phyloP scores from a whole-genome alignment of 805 yeast species.

The Jamesozyma rosinii region DNA sequence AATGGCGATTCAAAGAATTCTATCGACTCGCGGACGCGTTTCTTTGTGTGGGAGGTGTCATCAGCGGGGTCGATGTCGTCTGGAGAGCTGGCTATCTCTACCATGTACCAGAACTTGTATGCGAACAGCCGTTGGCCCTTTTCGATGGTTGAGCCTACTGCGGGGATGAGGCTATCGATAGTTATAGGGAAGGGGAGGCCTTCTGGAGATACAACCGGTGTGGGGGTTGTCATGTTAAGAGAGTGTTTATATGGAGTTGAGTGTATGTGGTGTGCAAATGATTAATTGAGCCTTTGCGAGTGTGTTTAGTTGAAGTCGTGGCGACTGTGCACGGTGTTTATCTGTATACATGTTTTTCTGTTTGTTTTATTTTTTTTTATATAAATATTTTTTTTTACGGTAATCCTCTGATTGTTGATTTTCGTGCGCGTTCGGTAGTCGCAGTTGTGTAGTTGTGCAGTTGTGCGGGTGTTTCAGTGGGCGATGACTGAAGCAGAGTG shows the following conservation, averaged over 20 bases:
- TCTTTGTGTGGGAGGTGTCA: conserved; percentile 20
- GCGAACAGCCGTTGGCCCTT: conserved; percentile 33
- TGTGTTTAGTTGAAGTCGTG: too few species aligned
- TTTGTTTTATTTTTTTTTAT: background rate
- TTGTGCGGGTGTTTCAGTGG: too few species aligned
- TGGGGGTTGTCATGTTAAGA: conserved; percentile 20
- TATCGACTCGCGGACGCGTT: conserved; percentile 45
- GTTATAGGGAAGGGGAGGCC: conserved; percentile 35
- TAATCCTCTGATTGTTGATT: too few species aligned
- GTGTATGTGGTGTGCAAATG: too few species aligned
- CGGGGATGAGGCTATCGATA: conserved; percentile 28
- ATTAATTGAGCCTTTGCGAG: too few species aligned
- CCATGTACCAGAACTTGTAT: conserved; percentile 40
- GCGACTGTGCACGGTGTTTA: too few species aligned
- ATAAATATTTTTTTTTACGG: background rate
- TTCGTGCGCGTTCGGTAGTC: too few species aligned
- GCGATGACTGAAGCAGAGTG: too few species aligned
- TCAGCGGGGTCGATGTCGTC: conserved; percentile 4
- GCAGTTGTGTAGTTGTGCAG: too few species aligned
- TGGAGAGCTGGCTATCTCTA: conserved; percentile 26
- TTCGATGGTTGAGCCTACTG: conserved; percentile 27
- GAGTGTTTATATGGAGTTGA: too few species aligned
- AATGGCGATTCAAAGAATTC: conserved; percentile 79
- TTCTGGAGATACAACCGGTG: conserved; percentile 19
- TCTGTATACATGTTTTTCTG: too few species aligned